Base-by-base conservation (phyloP, 1,284 basidiomycete species). In the Ganoderma multipileum region DNA sequence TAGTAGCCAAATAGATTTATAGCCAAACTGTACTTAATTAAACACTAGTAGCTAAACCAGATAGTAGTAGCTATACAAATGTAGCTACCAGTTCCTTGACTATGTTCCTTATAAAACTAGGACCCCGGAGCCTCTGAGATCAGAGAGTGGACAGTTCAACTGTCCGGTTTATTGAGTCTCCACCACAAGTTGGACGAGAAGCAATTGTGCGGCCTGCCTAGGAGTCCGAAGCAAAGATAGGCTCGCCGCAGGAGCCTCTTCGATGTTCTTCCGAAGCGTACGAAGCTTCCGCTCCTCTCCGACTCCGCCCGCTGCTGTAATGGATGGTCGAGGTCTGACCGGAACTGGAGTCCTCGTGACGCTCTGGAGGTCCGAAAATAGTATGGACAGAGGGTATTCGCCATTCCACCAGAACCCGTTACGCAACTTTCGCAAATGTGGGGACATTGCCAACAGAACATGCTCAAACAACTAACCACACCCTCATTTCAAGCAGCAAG, bases 331-430 rank as follows among this genome's bases (percentile, higher is more conserved):
- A 33, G 20, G 55, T 23, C 23, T 4, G 52, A 30, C 52, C 52
- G 18, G 30, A 55, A 23, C 28, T 55, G 4, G 52, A 30, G 52
- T 55, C 30, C 52, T 55, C 52, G 52, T 55, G 52, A 55, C 52
- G 52, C 28, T 18, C 28, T 30, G 52, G 52, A 28, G 52, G 12
- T 16, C 52, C 30, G 18, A 55, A 55, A 55, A 33, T 55, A 55
- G 52, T 55, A 55, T 55, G 12, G 28, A 55, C 52, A 28, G 30
- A 16, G 52, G 52, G 30, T 55, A 55, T 55, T 55, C 52, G 52
- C 3, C 3, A 7, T 55, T 55, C 52, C 52, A 55, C 52, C 52
- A 55, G 52, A 55, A 55, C 26, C 28, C 23, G 23, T 55, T 55
- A 55, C 52, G 52, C 52, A 55, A 55, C 52, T 8, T 20, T 30